Conservation (phyloP, 805 yeast species). For the Zygosaccharomyces siamensis region DNA sequence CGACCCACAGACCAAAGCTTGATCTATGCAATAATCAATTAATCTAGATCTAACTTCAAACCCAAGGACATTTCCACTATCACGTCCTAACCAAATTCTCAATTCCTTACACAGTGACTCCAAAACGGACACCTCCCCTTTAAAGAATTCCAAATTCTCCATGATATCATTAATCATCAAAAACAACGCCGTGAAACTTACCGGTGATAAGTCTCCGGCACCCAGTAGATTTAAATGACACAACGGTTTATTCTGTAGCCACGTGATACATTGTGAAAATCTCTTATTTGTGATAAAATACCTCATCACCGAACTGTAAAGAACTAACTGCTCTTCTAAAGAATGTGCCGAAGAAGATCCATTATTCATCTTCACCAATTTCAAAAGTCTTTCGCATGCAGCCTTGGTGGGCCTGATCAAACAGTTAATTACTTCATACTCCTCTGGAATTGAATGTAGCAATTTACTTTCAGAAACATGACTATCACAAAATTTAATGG, state of each 20-base stretch:
- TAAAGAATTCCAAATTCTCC: conserved; percentile 15
- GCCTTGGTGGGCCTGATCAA: conserved; percentile 29
- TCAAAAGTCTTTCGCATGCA: conserved; percentile 21
- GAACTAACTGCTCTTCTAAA: conserved; percentile 12
- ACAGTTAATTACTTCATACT: conserved; percentile 18
- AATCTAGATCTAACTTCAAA: conserved; percentile 31
- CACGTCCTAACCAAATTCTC: conserved; percentile 37
- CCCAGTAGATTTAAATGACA: not conserved
- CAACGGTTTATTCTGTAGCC: conserved; percentile 24
- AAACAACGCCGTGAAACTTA: conserved; percentile 34
- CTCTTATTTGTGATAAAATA: conserved; percentile 26
- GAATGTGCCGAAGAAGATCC: conserved; percentile 13
- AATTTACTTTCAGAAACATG: conserved; percentile 22
- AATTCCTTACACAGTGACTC: conserved; percentile 33
- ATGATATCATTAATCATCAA: conserved; percentile 20
- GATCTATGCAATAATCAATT: conserved; percentile 28
- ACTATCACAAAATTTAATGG: conserved; percentile 22
- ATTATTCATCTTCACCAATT: conserved; percentile 17
- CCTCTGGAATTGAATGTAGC: conserved; percentile 15
- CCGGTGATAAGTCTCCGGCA: conserved; percentile 16
- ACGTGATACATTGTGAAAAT: conserved; percentile 19
- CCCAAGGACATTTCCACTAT: conserved; percentile 26
- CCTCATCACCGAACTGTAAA: conserved; percentile 25
- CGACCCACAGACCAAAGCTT: conserved; percentile 16
- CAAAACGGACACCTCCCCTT: conserved; percentile 4